A percentile compares a stretch with the other conserved stretches of the same genome.
phyloP scores from a whole-genome alignment of 2,329 filamentous ascomycete species.

The Trematosphaeria pertusa region DNA sequence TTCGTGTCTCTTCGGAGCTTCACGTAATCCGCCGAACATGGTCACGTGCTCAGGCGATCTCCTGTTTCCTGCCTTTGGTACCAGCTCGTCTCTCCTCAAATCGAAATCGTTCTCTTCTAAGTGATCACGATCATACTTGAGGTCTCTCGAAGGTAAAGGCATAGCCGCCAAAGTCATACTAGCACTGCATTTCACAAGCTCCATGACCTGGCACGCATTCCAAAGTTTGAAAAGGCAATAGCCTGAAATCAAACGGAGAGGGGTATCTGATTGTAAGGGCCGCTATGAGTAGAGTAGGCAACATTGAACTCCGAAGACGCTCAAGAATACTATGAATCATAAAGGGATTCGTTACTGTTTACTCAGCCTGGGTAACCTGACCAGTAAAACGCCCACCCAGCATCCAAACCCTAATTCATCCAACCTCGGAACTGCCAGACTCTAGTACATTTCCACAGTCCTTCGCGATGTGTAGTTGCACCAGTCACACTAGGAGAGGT shows the following conservation, averaged over 20 bases:
- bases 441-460: slow-evolving; percentile 44
- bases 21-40: slow-evolving; percentile 27
- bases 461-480: slow-evolving; percentile 47
- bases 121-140: too few relatives aligned
- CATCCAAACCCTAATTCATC: too few relatives aligned
- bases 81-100: not conserved
- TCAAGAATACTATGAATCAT: slow-evolving; percentile 9
- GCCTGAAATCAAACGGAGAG: slow-evolving; percentile 14
- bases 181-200: too few relatives aligned
- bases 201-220: too few relatives aligned
- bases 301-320: not conserved
- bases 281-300: slow-evolving; percentile 20
- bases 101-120: not conserved
- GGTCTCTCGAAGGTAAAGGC: too few relatives aligned
- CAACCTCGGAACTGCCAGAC: too few relatives aligned
- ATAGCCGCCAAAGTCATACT: too few relatives aligned
- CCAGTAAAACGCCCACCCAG: too few relatives aligned
- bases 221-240: too few relatives aligned
- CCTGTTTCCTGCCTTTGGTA: too few relatives aligned
- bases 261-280: slow-evolving; percentile 28
- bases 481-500: slow-evolving; percentile 46
- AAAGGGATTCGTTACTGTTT: not conserved
- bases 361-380: not conserved
- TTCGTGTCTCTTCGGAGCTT: slow-evolving; percentile 41
- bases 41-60: slow-evolving; percentile 11